Conservation (phyloP, 257 asterid species). For the Fraxinus pennsylvanica region DNA sequence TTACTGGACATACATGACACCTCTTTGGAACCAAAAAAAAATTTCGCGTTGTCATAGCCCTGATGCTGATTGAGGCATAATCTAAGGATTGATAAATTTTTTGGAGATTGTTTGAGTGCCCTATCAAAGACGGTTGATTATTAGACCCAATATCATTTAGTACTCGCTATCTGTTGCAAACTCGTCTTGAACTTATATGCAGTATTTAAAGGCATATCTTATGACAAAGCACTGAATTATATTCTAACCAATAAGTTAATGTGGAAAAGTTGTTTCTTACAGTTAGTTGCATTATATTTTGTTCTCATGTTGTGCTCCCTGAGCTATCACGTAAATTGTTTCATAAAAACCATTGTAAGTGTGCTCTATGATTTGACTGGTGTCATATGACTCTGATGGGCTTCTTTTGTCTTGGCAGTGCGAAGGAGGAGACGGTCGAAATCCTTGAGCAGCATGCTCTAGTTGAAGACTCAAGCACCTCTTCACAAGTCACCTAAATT, state of each 20-base stretch:
- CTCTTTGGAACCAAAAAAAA: neutral
- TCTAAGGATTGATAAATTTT: neutral
- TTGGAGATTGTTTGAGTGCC: neutral
- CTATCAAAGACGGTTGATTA: neutral
- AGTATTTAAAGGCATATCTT: neutral
- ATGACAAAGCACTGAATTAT: neutral
- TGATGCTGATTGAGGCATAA: too few species aligned
- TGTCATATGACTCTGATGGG: neutral
- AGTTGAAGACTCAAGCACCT: constrained; percentile 41
- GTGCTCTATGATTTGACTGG: neutral
- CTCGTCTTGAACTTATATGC: neutral
- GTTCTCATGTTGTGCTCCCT: neutral
- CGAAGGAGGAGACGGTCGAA: constrained; percentile 59
- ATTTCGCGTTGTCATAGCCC: too few species aligned
- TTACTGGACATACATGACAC: neutral
- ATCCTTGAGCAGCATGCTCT: constrained; percentile 56
- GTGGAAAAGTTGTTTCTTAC: neutral
- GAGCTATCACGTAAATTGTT: neutral
- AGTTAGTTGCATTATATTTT: neutral
- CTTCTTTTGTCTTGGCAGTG: constrained; percentile 45
- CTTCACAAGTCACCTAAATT: constrained; percentile 17
- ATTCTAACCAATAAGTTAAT: neutral
- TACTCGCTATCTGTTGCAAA: neutral
- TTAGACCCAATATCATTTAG: neutral
- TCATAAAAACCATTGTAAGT: neutral